These are phyloP conservation scores for Lachancea cidri DNA, from an alignment of 805 yeast genomes.

Conservation along the genomic window DNA sequence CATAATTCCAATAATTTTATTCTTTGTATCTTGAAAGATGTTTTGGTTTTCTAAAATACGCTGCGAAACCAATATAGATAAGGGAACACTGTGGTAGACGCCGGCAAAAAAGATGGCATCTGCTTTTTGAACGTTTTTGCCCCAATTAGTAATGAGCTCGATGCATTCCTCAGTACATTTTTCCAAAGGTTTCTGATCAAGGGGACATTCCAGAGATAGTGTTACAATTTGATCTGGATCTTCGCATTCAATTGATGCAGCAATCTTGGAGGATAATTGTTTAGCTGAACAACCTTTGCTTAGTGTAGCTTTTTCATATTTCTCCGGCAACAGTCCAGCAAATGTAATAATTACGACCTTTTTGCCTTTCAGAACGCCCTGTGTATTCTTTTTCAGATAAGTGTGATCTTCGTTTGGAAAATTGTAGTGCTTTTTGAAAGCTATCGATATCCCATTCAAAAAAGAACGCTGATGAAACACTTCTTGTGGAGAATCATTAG, in stretches of 20 bases:
- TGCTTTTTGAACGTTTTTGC: slow-evolving; percentile 41
- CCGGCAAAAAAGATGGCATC: slow-evolving; percentile 47
- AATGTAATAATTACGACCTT: slow-evolving; percentile 29
- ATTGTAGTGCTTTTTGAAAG: slow-evolving; percentile 36
- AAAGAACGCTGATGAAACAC: slow-evolving; percentile 31
- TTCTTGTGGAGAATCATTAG: slow-evolving; percentile 23
- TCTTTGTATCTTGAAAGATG: slow-evolving; percentile 15
- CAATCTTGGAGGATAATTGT: slow-evolving; percentile 25
- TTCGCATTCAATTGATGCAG: slow-evolving; percentile 29
- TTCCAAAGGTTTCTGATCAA: slow-evolving; percentile 23
- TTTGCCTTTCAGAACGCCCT: slow-evolving; percentile 18
- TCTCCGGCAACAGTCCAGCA: slow-evolving; percentile 31
- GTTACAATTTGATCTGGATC: slow-evolving; percentile 19
- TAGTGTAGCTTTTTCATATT: slow-evolving; percentile 27
- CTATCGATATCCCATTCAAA: slow-evolving; percentile 33
- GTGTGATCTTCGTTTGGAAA: slow-evolving; percentile 35
- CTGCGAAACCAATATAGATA: slow-evolving; percentile 44
- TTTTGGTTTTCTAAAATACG: slow-evolving; percentile 35
- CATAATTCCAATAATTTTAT: slow-evolving; percentile 28
- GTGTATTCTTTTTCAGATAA: slow-evolving; percentile 27
- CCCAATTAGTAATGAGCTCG: slow-evolving; percentile 46
- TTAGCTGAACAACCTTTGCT: slow-evolving; percentile 27
- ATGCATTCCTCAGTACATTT: slow-evolving; percentile 40
- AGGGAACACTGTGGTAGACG: slow-evolving; percentile 51
- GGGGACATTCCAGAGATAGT: slow-evolving; percentile 34